These are phyloP conservation scores for Coelastrella sp. DNA, from an alignment of 139 green algal species.

Conservation along the genomic window DNA sequence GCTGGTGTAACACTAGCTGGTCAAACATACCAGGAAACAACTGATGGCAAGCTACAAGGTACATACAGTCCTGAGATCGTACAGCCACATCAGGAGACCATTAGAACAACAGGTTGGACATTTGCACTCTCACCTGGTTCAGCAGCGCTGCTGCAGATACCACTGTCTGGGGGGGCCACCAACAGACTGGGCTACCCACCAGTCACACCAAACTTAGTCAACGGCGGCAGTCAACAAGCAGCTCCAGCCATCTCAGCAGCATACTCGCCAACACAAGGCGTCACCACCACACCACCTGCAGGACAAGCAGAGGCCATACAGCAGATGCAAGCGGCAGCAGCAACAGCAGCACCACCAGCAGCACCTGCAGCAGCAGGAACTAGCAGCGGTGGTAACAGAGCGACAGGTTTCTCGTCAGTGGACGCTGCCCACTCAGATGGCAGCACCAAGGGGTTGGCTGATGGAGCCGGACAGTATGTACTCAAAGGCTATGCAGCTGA, in stretches of 20 bases:
- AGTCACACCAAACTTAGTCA: neutral
- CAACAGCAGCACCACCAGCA: neutral
- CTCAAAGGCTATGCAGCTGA: constrained; percentile 3
- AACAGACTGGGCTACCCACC: constrained; percentile 5
- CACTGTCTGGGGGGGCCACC: neutral
- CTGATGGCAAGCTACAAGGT: constrained; percentile 7
- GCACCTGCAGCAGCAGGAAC: neutral
- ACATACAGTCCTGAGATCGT: constrained; percentile 6
- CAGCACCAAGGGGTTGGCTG: neutral
- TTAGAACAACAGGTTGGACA: constrained; percentile 8
- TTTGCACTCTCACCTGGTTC: neutral
- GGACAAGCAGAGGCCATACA: neutral
- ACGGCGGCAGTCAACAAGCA: constrained; percentile 10
- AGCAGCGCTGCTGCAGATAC: constrained; percentile 33
- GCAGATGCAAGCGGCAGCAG: neutral
- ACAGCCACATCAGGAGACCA: neutral
- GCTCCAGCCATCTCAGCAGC: neutral
- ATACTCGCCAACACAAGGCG: neutral
- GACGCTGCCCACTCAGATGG: neutral
- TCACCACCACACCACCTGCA: neutral
- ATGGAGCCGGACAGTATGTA: constrained; percentile 25
- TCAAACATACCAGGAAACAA: constrained; percentile 22
- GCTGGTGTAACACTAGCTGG: constrained; percentile 28
- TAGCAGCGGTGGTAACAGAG: neutral
- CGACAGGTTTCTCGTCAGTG: neutral